These are phyloP conservation scores for Mycocentrospora acerina DNA, from an alignment of 2,329 filamentous ascomycete genomes.

Conservation along the genomic window DNA sequence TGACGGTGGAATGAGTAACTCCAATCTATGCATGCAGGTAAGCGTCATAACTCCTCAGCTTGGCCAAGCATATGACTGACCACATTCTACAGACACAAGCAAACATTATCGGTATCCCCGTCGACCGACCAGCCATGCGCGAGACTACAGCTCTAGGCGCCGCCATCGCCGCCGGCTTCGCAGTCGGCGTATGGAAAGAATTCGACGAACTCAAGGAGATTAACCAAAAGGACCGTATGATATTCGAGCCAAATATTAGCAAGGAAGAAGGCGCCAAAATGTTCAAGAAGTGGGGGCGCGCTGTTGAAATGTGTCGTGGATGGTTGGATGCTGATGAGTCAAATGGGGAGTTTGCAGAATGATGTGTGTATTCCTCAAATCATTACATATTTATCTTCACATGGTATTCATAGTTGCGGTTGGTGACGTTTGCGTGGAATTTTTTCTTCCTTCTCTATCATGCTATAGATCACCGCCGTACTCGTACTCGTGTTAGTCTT, in stretches of 20 bases:
- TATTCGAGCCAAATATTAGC: constrained; percentile 68
- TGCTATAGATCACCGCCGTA: no score
- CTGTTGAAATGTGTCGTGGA: constrained; percentile 76
- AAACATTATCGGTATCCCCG: constrained; percentile 79
- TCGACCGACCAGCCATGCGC: constrained; percentile 82
- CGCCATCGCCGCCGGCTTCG: constrained; percentile 86
- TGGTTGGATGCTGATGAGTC: constrained; percentile 58
- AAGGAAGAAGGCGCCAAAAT: constrained; percentile 60
- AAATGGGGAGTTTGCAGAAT: constrained; percentile 35
- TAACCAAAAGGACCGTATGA: constrained; percentile 67
- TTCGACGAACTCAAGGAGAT: constrained; percentile 73
- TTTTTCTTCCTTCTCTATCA: no score
- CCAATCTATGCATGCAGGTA: constrained; percentile 80
- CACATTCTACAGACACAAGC: constrained; percentile 65
- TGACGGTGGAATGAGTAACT: constrained; percentile 87
- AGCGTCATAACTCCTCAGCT: constrained; percentile 13
- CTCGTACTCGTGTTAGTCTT: no score
- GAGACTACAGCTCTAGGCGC: constrained; percentile 88
- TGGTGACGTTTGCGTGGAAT: no score
- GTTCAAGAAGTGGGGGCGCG: constrained; percentile 66
- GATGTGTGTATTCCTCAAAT: constrained; percentile 22
- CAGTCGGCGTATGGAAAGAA: constrained; percentile 74
- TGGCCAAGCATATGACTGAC: constrained; percentile 15
- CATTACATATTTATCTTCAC: constrained; percentile 22
- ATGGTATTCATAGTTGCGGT: no score